phyloP scores from a whole-genome alignment of 2,329 filamentous ascomycete genomes.

The Achaetomium macrosporum region DNA sequence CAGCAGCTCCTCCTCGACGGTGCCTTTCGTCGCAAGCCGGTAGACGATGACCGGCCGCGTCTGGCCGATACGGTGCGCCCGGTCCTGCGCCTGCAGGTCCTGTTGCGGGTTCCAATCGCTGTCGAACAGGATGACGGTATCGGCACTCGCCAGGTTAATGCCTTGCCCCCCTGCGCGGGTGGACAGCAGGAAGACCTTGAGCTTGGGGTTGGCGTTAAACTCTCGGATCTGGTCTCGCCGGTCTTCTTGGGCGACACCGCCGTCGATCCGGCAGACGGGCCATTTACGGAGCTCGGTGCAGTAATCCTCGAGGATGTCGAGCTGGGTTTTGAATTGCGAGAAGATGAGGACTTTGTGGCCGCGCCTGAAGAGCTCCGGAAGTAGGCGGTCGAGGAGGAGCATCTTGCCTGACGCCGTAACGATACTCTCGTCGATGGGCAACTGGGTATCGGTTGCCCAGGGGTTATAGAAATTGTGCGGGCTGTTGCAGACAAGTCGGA shows the following conservation, averaged over 20 bases:
- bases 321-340: conserved; percentile 90
- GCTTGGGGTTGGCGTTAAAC: conserved; percentile 61
- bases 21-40: conserved; percentile 85
- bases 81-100: conserved; percentile 92
- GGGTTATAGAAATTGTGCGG: conserved; percentile 97
- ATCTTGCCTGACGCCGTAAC: conserved; percentile 91
- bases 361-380: conserved; percentile 65
- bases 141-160: conserved; percentile 86
- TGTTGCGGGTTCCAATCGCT: conserved; percentile 92
- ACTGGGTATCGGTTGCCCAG: conserved; percentile 57
- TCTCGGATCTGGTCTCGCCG: conserved; percentile 64
- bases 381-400: conserved; percentile 81
- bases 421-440: conserved; percentile 68
- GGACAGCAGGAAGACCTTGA: conserved; percentile 77
- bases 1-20: conserved; percentile 82
- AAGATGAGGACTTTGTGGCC: conserved; percentile 94
- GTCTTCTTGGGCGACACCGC: conserved; percentile 69
- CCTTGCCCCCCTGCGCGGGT: conserved; percentile 91
- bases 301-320: conserved; percentile 88
- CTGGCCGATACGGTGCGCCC: conserved; percentile 91
- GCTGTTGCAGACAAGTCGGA: conserved; percentile 85
- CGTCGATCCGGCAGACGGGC: conserved; percentile 86
- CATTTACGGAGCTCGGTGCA: conserved; percentile 70
- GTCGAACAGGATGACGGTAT: conserved; percentile 91
- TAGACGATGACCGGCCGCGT: conserved; percentile 89